A percentile compares a stretch with the other conserved stretches of the same genome.
Evolutionary conservation across 208 protist genomes (phyloP).

Genomic region (Wallacemonas sp.): DNA sequence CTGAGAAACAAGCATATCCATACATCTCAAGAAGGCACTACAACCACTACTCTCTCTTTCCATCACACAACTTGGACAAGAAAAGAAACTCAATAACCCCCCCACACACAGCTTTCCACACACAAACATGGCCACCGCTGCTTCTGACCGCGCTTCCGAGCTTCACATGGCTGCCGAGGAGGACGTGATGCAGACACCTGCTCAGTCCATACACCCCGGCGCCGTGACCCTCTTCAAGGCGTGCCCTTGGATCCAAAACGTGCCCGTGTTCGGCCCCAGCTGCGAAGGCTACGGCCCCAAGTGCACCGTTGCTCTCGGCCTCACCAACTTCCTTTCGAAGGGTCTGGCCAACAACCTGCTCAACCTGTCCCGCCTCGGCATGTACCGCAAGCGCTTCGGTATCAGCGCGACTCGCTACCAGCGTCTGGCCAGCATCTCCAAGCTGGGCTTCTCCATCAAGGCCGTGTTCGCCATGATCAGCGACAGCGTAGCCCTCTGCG

Average conservation of each 20-base stretch:
- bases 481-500: slow-evolving; percentile 34
- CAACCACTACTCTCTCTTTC: not conserved
- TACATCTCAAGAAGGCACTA: no score
- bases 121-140: not conserved
- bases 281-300: slow-evolving; percentile 29
- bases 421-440: slow-evolving; percentile 24
- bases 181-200: not conserved
- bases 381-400: slow-evolving; percentile 32
- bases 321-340: slow-evolving; percentile 26
- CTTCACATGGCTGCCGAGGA: not conserved
- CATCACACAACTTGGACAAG: not conserved
- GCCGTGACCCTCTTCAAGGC: slow-evolving; percentile 21
- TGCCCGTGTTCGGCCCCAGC: slow-evolving; percentile 30
- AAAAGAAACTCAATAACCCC: not conserved
- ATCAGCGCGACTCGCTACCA: slow-evolving; percentile 29
- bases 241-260: slow-evolving; percentile 15
- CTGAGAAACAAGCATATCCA: no score
- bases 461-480: slow-evolving; percentile 34
- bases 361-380: slow-evolving; percentile 15
- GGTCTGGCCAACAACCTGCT: slow-evolving; percentile 33
- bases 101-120: not conserved
- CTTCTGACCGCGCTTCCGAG: slow-evolving; percentile 3
- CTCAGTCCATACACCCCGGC: slow-evolving; percentile 17
- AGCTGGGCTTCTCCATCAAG: slow-evolving; percentile 38
- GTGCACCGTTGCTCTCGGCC: slow-evolving; percentile 20